Evolutionary conservation across 192 early-diverging fungal genomes (phyloP), one percentile per base, ranked within the genome.

Genomic region (Phycomyces blakesleeanus): DNA sequence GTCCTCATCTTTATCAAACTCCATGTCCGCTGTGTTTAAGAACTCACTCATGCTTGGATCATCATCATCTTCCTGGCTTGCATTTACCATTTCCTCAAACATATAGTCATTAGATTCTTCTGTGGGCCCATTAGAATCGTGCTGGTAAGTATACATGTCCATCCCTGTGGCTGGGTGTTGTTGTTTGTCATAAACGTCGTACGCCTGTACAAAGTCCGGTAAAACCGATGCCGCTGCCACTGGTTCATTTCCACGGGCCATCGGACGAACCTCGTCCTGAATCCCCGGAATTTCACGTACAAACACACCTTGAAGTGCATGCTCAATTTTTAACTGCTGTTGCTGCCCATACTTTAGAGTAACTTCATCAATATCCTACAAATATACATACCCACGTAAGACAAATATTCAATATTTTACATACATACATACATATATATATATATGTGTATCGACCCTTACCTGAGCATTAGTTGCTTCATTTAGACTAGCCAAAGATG

Each of bases 381-480:
- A 14, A 41, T 10, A 14, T 6, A 41, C 14, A 14, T 6, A 41
- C 40, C n/a, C n/a, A n/a, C n/a, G n/a, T n/a, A n/a, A n/a, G n/a
- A n/a, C n/a, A n/a, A n/a, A n/a, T n/a, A n/a, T n/a, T n/a, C n/a
- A n/a, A n/a, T n/a, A n/a, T n/a, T n/a, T n/a, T n/a, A n/a, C n/a
- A n/a, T n/a, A n/a, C n/a, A n/a, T n/a, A n/a, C n/a, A n/a, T n/a
- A n/a, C n/a, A n/a, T n/a, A n/a, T n/a, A n/a, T n/a, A n/a, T n/a
- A n/a, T n/a, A n/a, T n/a, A n/a, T n/a, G n/a, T n/a, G n/a, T n/a
- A n/a, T n/a, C n/a, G n/a, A n/a, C n/a, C n/a, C 44, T 16, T 63
- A 79, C 77, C 67, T 79, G 65, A 11, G 72, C 42, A 21, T 66
- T 67, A 21, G 68, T 73, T 0, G 76, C 69, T 42, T 76, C 53